Percentiles rank a stretch among this genome's conserved stretches.
phyloP scores from a whole-genome alignment of 805 yeast genomes.

The Saccharomyces mikatae region DNA sequence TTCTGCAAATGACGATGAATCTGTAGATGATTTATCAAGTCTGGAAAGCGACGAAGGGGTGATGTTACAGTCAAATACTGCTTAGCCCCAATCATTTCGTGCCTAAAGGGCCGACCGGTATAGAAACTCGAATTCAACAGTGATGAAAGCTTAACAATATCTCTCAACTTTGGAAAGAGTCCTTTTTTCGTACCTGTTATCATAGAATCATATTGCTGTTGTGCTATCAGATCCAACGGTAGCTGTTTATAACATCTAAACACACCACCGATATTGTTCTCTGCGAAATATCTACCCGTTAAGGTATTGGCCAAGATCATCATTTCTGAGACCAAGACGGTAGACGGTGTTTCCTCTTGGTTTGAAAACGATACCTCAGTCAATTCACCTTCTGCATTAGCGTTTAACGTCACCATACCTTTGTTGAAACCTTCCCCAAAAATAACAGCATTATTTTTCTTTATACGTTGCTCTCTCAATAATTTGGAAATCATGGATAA shows the following conservation, averaged over 20 bases:
- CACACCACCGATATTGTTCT: slow-evolving; percentile 44
- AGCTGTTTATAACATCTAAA: slow-evolving; percentile 31
- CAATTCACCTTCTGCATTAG: slow-evolving; percentile 5
- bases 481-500: slow-evolving; percentile 25
- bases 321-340: slow-evolving; percentile 64
- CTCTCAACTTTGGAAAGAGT: slow-evolving; percentile 29
- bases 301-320: slow-evolving; percentile 76
- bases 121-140: slow-evolving; percentile 47
- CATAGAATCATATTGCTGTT: slow-evolving; percentile 17
- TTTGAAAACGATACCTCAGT: slow-evolving; percentile 18
- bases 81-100: slow-evolving; percentile 55
- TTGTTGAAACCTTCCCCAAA: slow-evolving; percentile 32
- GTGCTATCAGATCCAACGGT: slow-evolving; percentile 23
- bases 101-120: slow-evolving; percentile 39
- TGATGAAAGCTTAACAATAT: slow-evolving; percentile 37
- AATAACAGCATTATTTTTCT: slow-evolving; percentile 34
- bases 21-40: slow-evolving; percentile 75
- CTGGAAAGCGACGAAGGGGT: slow-evolving; percentile 79
- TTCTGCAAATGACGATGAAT: slow-evolving; percentile 39
- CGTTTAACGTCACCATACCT: slow-evolving; percentile 16
- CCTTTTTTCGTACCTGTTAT: slow-evolving; percentile 15
- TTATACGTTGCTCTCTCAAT: slow-evolving; percentile 25
- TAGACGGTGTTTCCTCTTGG: slow-evolving; percentile 39
- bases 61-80: slow-evolving; percentile 75
- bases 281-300: slow-evolving; percentile 40